Evolutionary conservation across 2,329 filamentous ascomycete species (phyloP).

Genomic region (Colletotrichum aenigma): DNA sequence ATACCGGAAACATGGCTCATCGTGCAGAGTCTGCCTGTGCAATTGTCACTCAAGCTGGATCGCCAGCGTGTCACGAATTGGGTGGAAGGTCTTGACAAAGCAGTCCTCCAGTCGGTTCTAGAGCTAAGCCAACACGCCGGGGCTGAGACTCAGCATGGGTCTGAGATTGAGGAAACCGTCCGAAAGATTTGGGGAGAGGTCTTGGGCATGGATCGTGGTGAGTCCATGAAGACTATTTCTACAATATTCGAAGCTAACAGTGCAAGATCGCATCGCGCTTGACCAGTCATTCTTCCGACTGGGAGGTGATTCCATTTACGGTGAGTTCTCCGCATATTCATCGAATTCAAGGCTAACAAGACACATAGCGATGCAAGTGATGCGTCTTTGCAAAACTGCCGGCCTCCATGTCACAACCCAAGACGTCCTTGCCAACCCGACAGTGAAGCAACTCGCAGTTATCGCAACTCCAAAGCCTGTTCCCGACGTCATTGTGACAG

Average conservation of each 20-base stretch:
- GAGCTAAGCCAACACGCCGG: not conserved
- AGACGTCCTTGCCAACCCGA: slow-evolving; percentile 4
- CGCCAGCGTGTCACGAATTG: not conserved
- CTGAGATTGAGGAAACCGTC: not conserved
- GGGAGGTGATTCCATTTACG: slow-evolving; percentile 52
- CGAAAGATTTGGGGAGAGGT: slow-evolving; percentile 37
- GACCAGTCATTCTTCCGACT: slow-evolving; percentile 65
- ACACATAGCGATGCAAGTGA: slow-evolving; percentile 42
- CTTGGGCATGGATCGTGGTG: slow-evolving; percentile 35
- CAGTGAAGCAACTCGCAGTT: not conserved
- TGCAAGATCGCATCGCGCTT: slow-evolving; percentile 42
- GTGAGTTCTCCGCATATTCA: not conserved
- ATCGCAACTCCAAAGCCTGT: not conserved
- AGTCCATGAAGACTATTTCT: not conserved
- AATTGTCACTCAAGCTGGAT: slow-evolving; percentile 23
- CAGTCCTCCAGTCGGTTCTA: not conserved
- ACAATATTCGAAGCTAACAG: not conserved
- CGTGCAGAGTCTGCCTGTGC: slow-evolving; percentile 21
- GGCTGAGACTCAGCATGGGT: not conserved
- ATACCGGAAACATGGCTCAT: slow-evolving; percentile 22
- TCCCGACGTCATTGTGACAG: not conserved
- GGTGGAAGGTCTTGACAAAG: not conserved
- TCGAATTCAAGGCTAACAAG: not conserved
- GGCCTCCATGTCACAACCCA: slow-evolving; percentile 52
- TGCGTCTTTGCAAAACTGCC: slow-evolving; percentile 56